Base-by-base conservation (phyloP, 257 asterid genomes). In the Primulina tabacum region DNA sequence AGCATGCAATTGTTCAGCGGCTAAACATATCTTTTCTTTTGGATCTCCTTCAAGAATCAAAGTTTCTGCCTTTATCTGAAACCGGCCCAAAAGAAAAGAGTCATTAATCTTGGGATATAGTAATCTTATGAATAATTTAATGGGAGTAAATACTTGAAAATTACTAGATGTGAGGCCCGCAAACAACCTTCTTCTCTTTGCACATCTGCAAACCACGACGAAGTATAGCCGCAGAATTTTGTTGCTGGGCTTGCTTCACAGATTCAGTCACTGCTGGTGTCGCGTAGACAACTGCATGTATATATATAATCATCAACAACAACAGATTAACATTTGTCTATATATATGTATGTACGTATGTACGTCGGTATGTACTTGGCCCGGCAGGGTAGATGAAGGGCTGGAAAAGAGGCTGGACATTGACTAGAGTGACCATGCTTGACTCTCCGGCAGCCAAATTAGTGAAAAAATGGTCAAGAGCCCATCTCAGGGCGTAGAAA, bases 11-110 rank as follows among this genome's bases (percentile, higher is more conserved):
- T 87, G 83, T 20, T 83, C 93, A 7, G 89, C 92, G 20, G 84
- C 89, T 60, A 83, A 64, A 62, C 96, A 89, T 8, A 91, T 85
- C 71, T 29, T 78, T 29, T 89, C 89, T 87, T 87, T 89, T 8
- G 96, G 85, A 62, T 92, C 95, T 47, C 97, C 96, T 60, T 85
- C 79, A 4, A 89, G 80, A 62, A 87, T 70, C 79, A 84, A 35
- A 26, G 89, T 84, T 35, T 92, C 92, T n/a, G 89, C 92, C 73
- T 81, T 89, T 28, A 83, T 75, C 95, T 88, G 71, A 33, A 29
- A 28, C 2, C n/a, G n/a, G n/a, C 30, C 30, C 30, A 28, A 28
- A 28, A 28, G 14, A 35, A 24, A 35, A 35, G 10, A 35, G 10
- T 6, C 5, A 7, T 35, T 8, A 35, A 35, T 35, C 10, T 7